Evolutionary conservation across 108 stramenopile genomes (phyloP), one percentile per base, ranked within the genome.

Genomic region (Pinguiococcus pyrenoidosus): DNA sequence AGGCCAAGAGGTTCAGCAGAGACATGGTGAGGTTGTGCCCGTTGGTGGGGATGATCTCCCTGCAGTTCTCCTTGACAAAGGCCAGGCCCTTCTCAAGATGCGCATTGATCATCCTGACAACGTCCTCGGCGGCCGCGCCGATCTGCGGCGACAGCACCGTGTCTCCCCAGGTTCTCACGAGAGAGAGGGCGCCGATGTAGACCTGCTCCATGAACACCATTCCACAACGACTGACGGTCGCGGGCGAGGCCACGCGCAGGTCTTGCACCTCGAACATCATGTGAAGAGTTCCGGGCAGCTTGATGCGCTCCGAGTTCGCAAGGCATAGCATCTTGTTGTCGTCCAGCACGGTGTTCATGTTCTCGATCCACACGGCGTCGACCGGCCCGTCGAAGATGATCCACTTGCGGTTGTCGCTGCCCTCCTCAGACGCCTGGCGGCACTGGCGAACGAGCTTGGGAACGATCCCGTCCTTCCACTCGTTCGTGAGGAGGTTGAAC

Each of bases 341-440:
- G 37, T 77, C 76, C 26, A 77, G 60, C 16, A 74, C 76, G 5
- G 76, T 77, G 36, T 77, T 77, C 76, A 77, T 77, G 64, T 77
- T 77, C 48, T 77, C 76, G 46, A 77, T 77, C 76, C 76, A 77
- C 18, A 77, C 62, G 18, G 76, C 76, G 24, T 77, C 76, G 16
- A 77, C 76, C 3, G 76, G 76, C 2, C 76, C 76, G 43, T 77
- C 76, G 37, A 77, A 75, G 10, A 77, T 14, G 10, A 75, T 63
- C 76, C 76, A 77, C 59, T 77, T 77, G 18, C 76, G 71, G 37
- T 72, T 54, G 13, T 46, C 56, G 1, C 26, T 6, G 3, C 25
- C 32, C 22, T 62, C 67, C 0, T 41, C 52, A 1, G 6, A 16
- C 6, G 51, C 42, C 20, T 39, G 20, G 37, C 56, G 46, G 22